Evolutionary conservation across 1,284 basidiomycete species (phyloP), one percentile per base, ranked within the genome.

Genomic region (Sporisorium iseilematis-ciliati): DNA sequence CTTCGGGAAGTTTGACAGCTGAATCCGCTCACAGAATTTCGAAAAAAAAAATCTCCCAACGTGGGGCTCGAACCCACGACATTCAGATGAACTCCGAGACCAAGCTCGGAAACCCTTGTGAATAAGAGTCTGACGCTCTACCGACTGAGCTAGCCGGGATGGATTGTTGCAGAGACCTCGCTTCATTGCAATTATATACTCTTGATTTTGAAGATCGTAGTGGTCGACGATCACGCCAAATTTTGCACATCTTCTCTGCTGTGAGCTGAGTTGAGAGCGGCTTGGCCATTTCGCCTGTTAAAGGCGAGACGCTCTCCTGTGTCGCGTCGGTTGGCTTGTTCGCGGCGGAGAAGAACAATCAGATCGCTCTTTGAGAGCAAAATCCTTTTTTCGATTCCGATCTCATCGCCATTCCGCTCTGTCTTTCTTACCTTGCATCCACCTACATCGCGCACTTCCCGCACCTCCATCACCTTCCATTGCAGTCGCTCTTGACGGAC

Each of bases 71-170:
- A 82, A 82, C 80, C 80, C 80, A 79, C 77, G 80, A 82, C 80
- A 80, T 82, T 79, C 77, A 79, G 80, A 82, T 82, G 11, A 46
- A 61, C 50, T 58, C 64, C 57, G 65, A 65, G 45, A 38, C 26
- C 4, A 45, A 26, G 26, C 68, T 71, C 58, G 64, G 69, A 72
- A 71, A 68, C 62, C 62, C 68, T 68, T 72, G 65, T 57, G 31
- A 38, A 14, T 84, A 84, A 84, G 82, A 83, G 82, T 84, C 82
- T 81, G 79, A 82, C 82, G 82, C 82, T 84, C 82, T 84, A 83
- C 82, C 82, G 78, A 83, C 82, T 84, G 82, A 84, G 82, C 82
- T 84, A 84, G 82, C 82, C 82, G 82, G 80, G 82, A 82, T 65
- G 57, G 65, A 53, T 18, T 8, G 25, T 54, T 66, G 48, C 25